Evolutionary conservation across 169 alveolate genomes (phyloP).

Genomic region (Plasmodium falciparum): DNA sequence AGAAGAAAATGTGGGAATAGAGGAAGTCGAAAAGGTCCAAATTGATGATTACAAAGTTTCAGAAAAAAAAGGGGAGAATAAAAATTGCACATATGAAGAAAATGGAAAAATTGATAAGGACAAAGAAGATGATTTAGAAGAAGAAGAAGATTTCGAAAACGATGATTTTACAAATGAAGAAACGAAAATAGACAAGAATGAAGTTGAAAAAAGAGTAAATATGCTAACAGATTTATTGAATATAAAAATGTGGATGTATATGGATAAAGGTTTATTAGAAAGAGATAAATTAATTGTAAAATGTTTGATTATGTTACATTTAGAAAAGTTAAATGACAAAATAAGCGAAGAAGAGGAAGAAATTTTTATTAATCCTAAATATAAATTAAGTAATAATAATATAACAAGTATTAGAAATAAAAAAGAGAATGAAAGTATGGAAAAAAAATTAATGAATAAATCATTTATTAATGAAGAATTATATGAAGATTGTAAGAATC

Average conservation of each 20-base stretch:
- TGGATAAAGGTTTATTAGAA: slow-evolving; percentile 95
- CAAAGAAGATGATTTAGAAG: slow-evolving; percentile 64
- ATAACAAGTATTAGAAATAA: not conserved
- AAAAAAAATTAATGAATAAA: slow-evolving; percentile 83
- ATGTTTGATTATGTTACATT: slow-evolving; percentile 92
- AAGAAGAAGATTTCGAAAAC: slow-evolving; percentile 75
- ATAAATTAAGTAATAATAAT: slow-evolving; percentile 75
- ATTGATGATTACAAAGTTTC: not conserved
- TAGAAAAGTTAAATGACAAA: slow-evolving; percentile 86
- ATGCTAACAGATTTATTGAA: slow-evolving; percentile 91
- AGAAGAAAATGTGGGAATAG: not conserved
- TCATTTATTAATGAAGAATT: slow-evolving; percentile 69
- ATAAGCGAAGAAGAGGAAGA: slow-evolving; percentile 75
- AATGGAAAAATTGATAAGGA: slow-evolving; percentile 3
- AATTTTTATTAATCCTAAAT: slow-evolving; percentile 77
- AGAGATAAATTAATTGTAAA: slow-evolving; percentile 95
- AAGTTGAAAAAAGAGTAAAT: slow-evolving; percentile 88
- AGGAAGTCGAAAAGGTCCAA: not conserved
- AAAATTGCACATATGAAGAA: not conserved
- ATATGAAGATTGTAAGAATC: slow-evolving; percentile 62
- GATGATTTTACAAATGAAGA: slow-evolving; percentile 83
- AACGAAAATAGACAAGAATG: slow-evolving; percentile 86
- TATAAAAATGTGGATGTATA: slow-evolving; percentile 92
- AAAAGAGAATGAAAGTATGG: slow-evolving; percentile 56
- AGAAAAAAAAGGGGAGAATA: not conserved